Conservation (phyloP, 1,284 basidiomycete genomes). For the Malassezia globosa region DNA sequence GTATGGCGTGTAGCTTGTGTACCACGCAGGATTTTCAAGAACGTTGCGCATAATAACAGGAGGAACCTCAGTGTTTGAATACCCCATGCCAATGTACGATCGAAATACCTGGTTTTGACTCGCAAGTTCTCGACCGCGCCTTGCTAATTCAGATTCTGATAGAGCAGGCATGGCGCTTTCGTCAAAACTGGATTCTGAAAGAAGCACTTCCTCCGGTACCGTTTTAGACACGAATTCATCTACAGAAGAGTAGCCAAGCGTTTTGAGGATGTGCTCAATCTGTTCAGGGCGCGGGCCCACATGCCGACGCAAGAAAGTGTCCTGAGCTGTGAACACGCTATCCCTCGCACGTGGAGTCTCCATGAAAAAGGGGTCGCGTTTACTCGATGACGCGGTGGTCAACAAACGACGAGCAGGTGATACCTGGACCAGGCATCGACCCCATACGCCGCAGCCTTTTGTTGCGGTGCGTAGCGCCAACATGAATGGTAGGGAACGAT, state of each 20-base stretch:
- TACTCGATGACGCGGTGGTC: not conserved
- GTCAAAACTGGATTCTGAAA: conserved; percentile 57
- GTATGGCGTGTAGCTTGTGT: conserved; percentile 85
- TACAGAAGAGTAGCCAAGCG: conserved; percentile 35
- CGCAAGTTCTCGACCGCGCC: conserved; percentile 65
- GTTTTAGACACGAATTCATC: conserved; percentile 39
- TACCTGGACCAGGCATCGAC: not conserved
- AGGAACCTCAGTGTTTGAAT: conserved; percentile 54
- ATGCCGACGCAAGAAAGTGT: conserved; percentile 38
- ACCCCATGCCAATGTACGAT: conserved; percentile 96
- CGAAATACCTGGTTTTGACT: conserved; percentile 68
- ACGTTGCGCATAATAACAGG: conserved; percentile 43
- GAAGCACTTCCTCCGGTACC: conserved; percentile 40
- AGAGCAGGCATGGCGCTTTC: conserved; percentile 54
- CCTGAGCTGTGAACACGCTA: conserved; percentile 34
- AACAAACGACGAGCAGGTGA: not conserved
- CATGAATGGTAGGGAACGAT: not conserved
- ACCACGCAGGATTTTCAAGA: conserved; percentile 95
- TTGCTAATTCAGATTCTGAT: conserved; percentile 74
- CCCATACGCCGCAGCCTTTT: not conserved
- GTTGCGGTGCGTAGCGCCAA: conserved; percentile 1
- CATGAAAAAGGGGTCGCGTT: not conserved
- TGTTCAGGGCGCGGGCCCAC: conserved; percentile 38
- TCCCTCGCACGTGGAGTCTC: not conserved
- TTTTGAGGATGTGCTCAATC: conserved; percentile 31